Conservation (phyloP, 2,329 filamentous ascomycete species). For the Fusarium sp. region DNA sequence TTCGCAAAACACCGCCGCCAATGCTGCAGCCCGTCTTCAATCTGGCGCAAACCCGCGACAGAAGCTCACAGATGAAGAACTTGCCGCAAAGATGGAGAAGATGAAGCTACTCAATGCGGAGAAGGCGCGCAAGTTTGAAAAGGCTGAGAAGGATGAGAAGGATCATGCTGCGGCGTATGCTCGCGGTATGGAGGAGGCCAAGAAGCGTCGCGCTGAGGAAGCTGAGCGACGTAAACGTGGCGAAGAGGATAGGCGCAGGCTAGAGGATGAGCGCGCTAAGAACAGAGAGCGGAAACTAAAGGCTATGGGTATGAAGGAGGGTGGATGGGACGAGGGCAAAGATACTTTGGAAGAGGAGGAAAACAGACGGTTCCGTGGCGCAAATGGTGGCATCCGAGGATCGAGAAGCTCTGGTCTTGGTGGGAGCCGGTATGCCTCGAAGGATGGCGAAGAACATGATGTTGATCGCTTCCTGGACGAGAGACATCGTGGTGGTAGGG, state of each 20-base stretch:
- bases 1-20: conserved; percentile 50
- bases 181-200: conserved; percentile 67
- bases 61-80: conserved; percentile 70
- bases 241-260: conserved; percentile 64
- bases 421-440: conserved; percentile 58
- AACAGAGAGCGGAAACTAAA: conserved; percentile 72
- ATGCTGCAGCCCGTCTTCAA: conserved; percentile 58
- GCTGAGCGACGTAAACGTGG: conserved; percentile 63
- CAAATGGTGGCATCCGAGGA: conserved; percentile 57
- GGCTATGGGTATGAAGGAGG: conserved; percentile 66
- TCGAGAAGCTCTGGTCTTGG: conserved; percentile 54
- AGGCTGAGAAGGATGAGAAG: conserved; percentile 68
- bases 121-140: conserved; percentile 69
- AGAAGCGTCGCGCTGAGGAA: conserved; percentile 64
- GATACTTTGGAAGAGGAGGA: conserved; percentile 58
- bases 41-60: conserved; percentile 70
- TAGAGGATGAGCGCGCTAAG: conserved; percentile 70
- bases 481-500: conserved; percentile 49
- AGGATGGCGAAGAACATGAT: conserved; percentile 51
- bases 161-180: conserved; percentile 67
- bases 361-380: conserved; percentile 57
- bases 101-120: conserved; percentile 71
- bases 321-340: conserved; percentile 72
- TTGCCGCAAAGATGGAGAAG: conserved; percentile 70
- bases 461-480: conserved; percentile 56